Conservation (phyloP, 2,329 filamentous ascomycete genomes). For the Aspergillus neotritici region DNA sequence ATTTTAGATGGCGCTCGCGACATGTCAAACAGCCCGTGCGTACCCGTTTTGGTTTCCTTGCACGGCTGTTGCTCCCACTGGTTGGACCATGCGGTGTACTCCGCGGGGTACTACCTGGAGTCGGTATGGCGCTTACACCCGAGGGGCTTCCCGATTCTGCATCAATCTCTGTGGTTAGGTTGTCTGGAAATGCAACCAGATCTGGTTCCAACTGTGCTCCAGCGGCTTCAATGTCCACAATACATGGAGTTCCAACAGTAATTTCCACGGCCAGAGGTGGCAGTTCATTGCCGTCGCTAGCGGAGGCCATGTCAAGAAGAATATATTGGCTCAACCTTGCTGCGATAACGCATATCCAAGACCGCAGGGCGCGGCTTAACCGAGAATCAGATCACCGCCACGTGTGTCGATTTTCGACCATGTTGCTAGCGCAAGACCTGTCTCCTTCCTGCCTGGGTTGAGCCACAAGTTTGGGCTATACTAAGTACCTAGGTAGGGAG, state of each 20-base stretch:
- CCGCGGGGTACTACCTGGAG: constrained; percentile 9
- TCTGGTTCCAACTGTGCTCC: too few species aligned
- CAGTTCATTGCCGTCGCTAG: constrained; percentile 13
- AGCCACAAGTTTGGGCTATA: too few species aligned
- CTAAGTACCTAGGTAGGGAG: too few species aligned
- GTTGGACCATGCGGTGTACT: constrained; percentile 6
- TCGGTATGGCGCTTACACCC: constrained; percentile 9
- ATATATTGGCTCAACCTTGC: not conserved
- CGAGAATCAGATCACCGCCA: too few species aligned
- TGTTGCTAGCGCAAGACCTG: too few species aligned
- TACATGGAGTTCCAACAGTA: constrained; percentile 10
- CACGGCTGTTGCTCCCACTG: constrained; percentile 18
- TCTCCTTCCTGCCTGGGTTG: too few species aligned
- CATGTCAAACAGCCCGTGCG: constrained; percentile 89
- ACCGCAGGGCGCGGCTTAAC: too few species aligned
- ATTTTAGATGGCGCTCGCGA: constrained; percentile 83
- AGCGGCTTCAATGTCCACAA: constrained; percentile 2
- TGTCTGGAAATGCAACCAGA: not conserved
- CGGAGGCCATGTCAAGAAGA: constrained; percentile 16
- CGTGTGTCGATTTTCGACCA: too few species aligned
- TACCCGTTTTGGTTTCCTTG: constrained; percentile 70
- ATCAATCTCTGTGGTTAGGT: not conserved
- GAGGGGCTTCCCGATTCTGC: constrained; percentile 6
- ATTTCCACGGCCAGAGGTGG: constrained; percentile 18
- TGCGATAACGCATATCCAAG: too few species aligned